Evolutionary conservation across 164 flowering plant genomes (phyloP).

Genomic region (Vitis cinerea): DNA sequence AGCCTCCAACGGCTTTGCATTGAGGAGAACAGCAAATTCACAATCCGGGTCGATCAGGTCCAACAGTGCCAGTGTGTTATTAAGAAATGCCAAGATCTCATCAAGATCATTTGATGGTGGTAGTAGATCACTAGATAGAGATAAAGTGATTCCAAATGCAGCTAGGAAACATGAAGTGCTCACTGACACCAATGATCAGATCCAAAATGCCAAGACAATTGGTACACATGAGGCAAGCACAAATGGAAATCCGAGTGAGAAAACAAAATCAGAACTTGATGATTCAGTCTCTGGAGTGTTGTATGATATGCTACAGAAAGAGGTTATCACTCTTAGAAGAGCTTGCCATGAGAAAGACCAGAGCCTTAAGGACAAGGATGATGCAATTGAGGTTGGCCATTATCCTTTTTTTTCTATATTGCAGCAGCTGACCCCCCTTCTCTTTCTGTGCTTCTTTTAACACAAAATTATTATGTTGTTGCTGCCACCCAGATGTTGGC

Average conservation of each 20-base stretch:
- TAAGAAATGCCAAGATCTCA: constrained; percentile 39
- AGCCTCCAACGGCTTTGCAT: constrained; percentile 40
- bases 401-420: not conserved
- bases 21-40: constrained; percentile 30
- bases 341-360: constrained; percentile 67
- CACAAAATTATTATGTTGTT: constrained; percentile 1
- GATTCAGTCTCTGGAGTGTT: constrained; percentile 59
- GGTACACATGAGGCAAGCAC: constrained; percentile 16
- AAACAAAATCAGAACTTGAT: constrained; percentile 30
- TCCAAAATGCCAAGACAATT: constrained; percentile 12
- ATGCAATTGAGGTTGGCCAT: constrained; percentile 59
- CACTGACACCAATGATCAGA: constrained; percentile 11
- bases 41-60: constrained; percentile 28
- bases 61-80: constrained; percentile 26
- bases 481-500: constrained; percentile 51
- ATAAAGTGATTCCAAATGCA: constrained; percentile 19
- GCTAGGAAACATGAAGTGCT: constrained; percentile 11
- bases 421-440: not conserved
- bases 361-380: constrained; percentile 69
- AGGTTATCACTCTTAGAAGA: constrained; percentile 59
- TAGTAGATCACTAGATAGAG: constrained; percentile 32
- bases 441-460: too few species aligned
- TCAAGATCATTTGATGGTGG: constrained; percentile 61
- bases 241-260: constrained; percentile 25
- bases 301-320: constrained; percentile 70